These are phyloP conservation scores for Houttuynia cordata DNA, from an alignment of 164 flowering plant species.

Conservation along the genomic window DNA sequence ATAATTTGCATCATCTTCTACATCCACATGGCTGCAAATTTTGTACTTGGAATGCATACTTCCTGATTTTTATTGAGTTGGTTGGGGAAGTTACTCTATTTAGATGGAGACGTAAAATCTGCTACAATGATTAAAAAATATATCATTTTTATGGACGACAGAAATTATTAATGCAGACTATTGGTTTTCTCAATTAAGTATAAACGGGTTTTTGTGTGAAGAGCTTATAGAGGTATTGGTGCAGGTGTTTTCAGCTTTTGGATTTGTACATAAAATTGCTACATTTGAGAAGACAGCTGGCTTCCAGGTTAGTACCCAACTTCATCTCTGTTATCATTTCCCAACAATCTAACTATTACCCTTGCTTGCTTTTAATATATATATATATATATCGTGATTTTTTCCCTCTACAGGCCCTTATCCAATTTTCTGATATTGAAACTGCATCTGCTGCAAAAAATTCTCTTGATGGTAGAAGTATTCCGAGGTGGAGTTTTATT, in stretches of 20 bases:
- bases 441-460: slow-evolving; percentile 84
- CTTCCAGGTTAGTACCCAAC: slow-evolving; percentile 49
- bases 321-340: not conserved
- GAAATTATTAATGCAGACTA: not conserved
- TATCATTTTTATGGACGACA: not conserved
- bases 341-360: not conserved
- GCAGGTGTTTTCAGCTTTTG: slow-evolving; percentile 99
- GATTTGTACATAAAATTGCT: slow-evolving; percentile 92
- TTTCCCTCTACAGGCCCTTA: slow-evolving; percentile 50
- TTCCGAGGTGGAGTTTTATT: slow-evolving; percentile 57
- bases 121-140: no score
- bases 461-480: slow-evolving; percentile 86
- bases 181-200: not conserved
- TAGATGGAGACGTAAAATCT: no score
- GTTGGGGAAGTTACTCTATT: no score
- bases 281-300: slow-evolving; percentile 99
- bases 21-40: no score
- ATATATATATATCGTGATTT: not conserved
- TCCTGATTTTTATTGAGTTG: no score
- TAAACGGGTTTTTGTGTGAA: not conserved
- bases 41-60: no score
- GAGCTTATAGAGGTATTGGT: slow-evolving; percentile 14
- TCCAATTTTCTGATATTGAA: slow-evolving; percentile 79
- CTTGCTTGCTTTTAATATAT: not conserved
- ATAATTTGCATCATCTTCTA: no score